Conservation (phyloP, 352 stramenopile species). For the Globisporangium heterothallicum region DNA sequence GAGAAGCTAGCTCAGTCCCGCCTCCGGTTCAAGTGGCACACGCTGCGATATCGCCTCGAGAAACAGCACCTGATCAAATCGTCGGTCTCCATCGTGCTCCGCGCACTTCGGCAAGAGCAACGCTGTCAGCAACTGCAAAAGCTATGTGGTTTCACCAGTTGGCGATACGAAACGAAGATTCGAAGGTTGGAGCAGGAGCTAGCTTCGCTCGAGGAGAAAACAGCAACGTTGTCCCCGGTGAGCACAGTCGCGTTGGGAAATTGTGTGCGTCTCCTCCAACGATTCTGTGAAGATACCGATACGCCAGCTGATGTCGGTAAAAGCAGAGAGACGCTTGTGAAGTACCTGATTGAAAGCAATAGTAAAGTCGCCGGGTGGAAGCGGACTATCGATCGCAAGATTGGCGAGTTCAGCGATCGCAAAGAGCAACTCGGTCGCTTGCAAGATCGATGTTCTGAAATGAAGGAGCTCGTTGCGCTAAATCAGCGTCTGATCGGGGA, state of each 20-base stretch:
- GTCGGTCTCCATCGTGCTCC: slow-evolving; percentile 7
- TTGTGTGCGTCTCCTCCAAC: background rate
- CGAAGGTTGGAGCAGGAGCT: slow-evolving; percentile 15
- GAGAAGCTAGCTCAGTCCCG: background rate
- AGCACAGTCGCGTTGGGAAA: slow-evolving; percentile 18
- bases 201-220: slow-evolving; percentile 9
- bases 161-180: slow-evolving; percentile 17
- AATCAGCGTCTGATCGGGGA: slow-evolving; percentile 40
- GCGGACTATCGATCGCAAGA: slow-evolving; percentile 36
- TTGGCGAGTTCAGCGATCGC: slow-evolving; percentile 33
- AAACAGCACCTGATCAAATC: slow-evolving; percentile 14
- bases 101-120: background rate
- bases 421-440: slow-evolving; percentile 39
- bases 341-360: slow-evolving; percentile 41
- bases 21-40: slow-evolving; percentile 18
- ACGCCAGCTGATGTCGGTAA: slow-evolving; percentile 3
- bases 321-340: slow-evolving; percentile 7
- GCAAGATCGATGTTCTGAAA: slow-evolving; percentile 32
- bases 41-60: slow-evolving; percentile 14
- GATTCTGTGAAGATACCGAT: background rate
- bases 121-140: background rate
- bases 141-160: background rate
- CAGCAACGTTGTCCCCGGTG: slow-evolving; percentile 11
- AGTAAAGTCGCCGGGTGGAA: slow-evolving; percentile 42
- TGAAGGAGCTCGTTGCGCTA: slow-evolving; percentile 41